Percentiles rank a stretch among this genome's conserved stretches.
phyloP scores from a whole-genome alignment of 225 moss, liverwort and hornwort species.

The Sphagnum contortum region DNA sequence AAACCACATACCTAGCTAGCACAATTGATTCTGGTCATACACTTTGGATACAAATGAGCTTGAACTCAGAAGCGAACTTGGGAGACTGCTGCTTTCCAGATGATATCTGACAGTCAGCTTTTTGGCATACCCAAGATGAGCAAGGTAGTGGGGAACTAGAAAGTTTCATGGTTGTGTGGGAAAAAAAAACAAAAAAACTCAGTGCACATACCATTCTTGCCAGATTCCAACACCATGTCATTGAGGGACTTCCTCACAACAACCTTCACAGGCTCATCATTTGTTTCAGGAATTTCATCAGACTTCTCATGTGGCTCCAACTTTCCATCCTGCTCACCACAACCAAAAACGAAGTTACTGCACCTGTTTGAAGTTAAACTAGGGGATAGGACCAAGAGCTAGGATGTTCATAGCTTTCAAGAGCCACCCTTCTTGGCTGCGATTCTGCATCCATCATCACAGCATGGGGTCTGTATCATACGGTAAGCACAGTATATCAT shows the following conservation, averaged over 20 bases:
- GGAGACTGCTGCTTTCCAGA: too few species aligned
- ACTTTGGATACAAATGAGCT: neutral
- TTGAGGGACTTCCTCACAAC: constrained; percentile 69
- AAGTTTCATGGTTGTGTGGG: neutral
- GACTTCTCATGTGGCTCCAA: constrained; percentile 72
- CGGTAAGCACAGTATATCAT: too few species aligned
- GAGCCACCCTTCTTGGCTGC: too few species aligned
- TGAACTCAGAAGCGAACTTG: constrained; percentile 3
- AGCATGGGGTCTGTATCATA: too few species aligned
- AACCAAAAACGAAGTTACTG: neutral
- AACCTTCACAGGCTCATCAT: constrained; percentile 83
- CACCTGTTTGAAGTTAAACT: too few species aligned
- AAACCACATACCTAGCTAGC: too few species aligned
- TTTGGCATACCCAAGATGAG: neutral
- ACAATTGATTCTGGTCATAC: neutral
- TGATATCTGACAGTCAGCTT: neutral
- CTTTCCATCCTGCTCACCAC: constrained; percentile 53
- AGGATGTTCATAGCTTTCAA: too few species aligned
- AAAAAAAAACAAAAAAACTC: neutral
- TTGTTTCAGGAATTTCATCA: constrained; percentile 68
- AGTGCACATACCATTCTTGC: constrained; percentile 55
- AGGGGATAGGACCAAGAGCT: too few species aligned
- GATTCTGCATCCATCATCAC: too few species aligned
- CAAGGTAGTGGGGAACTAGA: neutral
- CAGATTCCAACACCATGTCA: constrained; percentile 47